Conservation (phyloP, 805 yeast genomes). For the Sugiyamaella boreocaroliniensis region DNA sequence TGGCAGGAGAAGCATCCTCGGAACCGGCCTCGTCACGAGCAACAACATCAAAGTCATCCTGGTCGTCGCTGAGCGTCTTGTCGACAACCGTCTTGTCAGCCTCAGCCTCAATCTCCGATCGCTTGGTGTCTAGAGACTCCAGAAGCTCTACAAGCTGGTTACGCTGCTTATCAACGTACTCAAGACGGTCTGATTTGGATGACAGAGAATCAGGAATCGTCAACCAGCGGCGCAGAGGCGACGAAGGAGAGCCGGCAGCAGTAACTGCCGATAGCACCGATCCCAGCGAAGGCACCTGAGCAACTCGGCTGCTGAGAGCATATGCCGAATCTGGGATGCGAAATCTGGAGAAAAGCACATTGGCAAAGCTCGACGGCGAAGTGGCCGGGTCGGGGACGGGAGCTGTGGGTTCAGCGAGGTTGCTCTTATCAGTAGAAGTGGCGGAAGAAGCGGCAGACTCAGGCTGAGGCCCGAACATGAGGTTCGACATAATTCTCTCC, state of each 20-base stretch:
- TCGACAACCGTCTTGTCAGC: neutral
- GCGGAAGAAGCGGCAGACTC: neutral
- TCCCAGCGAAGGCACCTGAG: conserved; percentile 1
- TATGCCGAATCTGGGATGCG: conserved; percentile 18
- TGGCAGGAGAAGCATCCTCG: conserved; percentile 3
- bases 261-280: neutral
- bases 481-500: conserved; percentile 3
- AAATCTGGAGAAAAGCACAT: conserved; percentile 24
- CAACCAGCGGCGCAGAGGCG: neutral
- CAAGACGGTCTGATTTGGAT: conserved; percentile 16
- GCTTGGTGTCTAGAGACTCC: conserved; percentile 13
- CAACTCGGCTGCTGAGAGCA: neutral
- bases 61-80: neutral
- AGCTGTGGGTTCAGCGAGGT: neutral
- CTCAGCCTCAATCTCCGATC: conserved; percentile 11
- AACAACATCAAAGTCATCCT: conserved; percentile 21
- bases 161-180: conserved; percentile 14
- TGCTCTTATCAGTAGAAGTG: neutral
- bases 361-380: conserved; percentile 11
- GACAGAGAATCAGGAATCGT: conserved; percentile 12
- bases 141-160: conserved; percentile 18
- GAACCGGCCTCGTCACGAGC: conserved; percentile 16
- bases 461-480: conserved; percentile 14
- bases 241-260: neutral
- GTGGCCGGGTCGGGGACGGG: neutral